Conservation (phyloP, 73 alveolate species). For the Symbiodinium natans region DNA sequence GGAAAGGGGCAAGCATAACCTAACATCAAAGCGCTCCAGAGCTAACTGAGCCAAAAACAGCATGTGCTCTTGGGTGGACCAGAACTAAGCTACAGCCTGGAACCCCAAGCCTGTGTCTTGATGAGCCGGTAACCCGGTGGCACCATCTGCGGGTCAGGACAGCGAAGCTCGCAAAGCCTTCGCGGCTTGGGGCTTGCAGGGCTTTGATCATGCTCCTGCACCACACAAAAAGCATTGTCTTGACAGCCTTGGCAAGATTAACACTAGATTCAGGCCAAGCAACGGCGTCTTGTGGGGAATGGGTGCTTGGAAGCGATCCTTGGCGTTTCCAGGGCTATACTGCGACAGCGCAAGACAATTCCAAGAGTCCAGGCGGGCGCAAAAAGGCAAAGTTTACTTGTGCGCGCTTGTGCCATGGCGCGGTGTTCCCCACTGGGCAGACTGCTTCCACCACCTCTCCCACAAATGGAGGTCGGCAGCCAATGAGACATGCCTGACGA, state of each 20-base stretch:
- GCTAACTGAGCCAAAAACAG: too few relatives aligned
- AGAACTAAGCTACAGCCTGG: too few relatives aligned
- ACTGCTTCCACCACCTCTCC: constrained; percentile 41
- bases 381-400: background rate
- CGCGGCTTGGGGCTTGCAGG: too few relatives aligned
- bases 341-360: background rate
- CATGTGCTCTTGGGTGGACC: too few relatives aligned
- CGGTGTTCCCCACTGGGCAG: constrained; percentile 77
- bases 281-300: background rate
- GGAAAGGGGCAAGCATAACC: too few relatives aligned
- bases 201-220: too few relatives aligned
- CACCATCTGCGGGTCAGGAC: constrained; percentile 43
- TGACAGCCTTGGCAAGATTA: too few relatives aligned
- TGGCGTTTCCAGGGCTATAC: background rate
- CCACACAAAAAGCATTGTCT: too few relatives aligned
- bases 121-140: constrained; percentile 41
- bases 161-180: constrained; percentile 59
- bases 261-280: background rate
- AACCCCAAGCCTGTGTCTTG: background rate
- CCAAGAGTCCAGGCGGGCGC: background rate
- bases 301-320: constrained; percentile 2
- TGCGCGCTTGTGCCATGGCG: constrained; percentile 1
- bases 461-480: constrained; percentile 41
- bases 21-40: too few relatives aligned
- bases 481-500: background rate